A percentile compares a stretch with the other conserved stretches of the same genome.
phyloP scores from a whole-genome alignment of 2,329 filamentous ascomycete genomes.

The Chaetomium sp. region DNA sequence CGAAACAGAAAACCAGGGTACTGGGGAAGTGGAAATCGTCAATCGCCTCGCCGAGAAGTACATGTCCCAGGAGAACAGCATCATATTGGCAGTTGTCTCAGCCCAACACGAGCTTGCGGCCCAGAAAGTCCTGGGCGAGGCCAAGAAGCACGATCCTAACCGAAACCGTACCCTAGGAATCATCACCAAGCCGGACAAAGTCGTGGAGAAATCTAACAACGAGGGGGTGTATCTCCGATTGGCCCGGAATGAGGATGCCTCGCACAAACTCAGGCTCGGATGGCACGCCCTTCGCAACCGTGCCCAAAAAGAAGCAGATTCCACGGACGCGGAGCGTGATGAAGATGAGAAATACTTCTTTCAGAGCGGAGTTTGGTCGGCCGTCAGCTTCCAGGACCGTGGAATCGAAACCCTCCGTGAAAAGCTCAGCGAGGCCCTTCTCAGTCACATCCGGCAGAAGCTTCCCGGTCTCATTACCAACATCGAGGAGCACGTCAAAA shows the following conservation, averaged over 20 bases:
- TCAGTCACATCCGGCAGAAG: conserved; percentile 38
- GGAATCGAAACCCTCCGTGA: conserved; percentile 43
- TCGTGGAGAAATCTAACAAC: conserved; percentile 40
- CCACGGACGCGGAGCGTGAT: conserved; percentile 28
- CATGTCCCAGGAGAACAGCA: conserved; percentile 56
- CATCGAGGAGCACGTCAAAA: conserved; percentile 33
- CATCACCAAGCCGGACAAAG: conserved; percentile 57
- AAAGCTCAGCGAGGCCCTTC: conserved; percentile 43
- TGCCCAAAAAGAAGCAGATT: conserved; percentile 29
- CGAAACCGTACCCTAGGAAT: conserved; percentile 54
- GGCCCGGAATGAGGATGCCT: conserved; percentile 37
- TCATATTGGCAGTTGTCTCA: conserved; percentile 61
- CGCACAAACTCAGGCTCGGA: conserved; percentile 29
- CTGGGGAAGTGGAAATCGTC: conserved; percentile 48
- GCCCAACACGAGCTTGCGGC: conserved; percentile 59
- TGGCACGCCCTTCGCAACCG: conserved; percentile 52
- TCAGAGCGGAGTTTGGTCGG: conserved; percentile 35
- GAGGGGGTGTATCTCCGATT: conserved; percentile 44
- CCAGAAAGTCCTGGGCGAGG: conserved; percentile 57
- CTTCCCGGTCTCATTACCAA: conserved; percentile 36
- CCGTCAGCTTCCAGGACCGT: conserved; percentile 37
- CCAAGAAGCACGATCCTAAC: conserved; percentile 42
- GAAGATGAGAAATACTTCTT: conserved; percentile 30
- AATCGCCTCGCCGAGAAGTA: conserved; percentile 55
- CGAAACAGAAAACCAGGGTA: conserved; percentile 47